A percentile compares a stretch with the other conserved stretches of the same genome.
These are phyloP conservation scores for Sordariomycetes sp. DNA, from an alignment of 2,329 filamentous ascomycete species.

Conservation along the genomic window DNA sequence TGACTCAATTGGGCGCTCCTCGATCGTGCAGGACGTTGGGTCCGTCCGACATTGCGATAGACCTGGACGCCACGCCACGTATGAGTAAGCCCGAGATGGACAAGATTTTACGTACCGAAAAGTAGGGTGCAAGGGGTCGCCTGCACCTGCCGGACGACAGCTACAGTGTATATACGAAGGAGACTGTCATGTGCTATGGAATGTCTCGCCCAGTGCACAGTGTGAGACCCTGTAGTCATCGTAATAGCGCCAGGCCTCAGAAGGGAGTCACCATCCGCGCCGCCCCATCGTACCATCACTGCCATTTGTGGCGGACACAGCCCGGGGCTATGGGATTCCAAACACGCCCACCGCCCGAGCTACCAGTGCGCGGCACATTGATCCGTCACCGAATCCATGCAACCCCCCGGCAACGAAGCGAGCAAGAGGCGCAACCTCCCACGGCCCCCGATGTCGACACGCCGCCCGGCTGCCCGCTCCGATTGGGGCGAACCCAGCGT, in stretches of 20 bases:
- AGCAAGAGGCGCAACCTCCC: background rate
- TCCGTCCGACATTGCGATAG: background rate
- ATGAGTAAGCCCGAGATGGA: background rate
- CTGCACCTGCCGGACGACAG: no score
- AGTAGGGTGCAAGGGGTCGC: background rate
- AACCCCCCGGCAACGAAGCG: background rate
- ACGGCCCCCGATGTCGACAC: background rate
- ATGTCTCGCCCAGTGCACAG: no score
- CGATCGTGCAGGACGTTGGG: background rate
- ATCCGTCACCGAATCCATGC: background rate
- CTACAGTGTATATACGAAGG: no score
- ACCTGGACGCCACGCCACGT: background rate
- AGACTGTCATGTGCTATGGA: no score
- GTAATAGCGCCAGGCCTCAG: no score
- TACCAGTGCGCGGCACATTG: background rate
- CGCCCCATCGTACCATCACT: no score
- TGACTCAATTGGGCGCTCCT: background rate
- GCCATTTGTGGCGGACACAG: no score
- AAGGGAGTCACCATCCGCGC: no score
- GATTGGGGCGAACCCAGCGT: background rate
- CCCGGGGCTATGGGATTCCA: no score
- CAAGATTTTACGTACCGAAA: background rate
- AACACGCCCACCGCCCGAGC: no score
- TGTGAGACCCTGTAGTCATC: no score
- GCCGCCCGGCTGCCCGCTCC: background rate